A percentile compares a stretch with the other conserved stretches of the same genome.
Conservation (phyloP, 192 early-diverging fungal genomes). For the Entomortierella parvispora region DNA sequence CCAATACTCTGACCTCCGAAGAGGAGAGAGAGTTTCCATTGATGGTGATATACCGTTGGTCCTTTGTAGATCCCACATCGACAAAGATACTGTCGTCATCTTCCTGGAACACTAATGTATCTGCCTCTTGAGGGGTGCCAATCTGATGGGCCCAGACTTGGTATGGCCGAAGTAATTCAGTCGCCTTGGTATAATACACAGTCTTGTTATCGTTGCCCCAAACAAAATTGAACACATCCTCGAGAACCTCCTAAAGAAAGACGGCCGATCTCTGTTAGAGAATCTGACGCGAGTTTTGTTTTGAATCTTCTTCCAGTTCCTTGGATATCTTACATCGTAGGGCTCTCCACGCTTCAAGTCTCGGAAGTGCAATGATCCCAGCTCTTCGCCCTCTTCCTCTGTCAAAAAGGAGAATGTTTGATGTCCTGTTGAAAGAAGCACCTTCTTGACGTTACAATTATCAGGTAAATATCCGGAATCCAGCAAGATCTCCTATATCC, state of each 20-base stretch:
- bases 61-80: slow-evolving; percentile 80
- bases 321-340: slow-evolving; percentile 61
- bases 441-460: slow-evolving; percentile 61
- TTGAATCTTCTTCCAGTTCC: no score
- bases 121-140: slow-evolving; percentile 57
- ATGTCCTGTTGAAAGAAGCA: slow-evolving; percentile 62
- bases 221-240: slow-evolving; percentile 75
- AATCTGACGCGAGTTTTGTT: neutral
- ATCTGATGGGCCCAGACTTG: slow-evolving; percentile 66
- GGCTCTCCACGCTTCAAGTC: slow-evolving; percentile 47
- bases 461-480: slow-evolving; percentile 59
- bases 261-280: no score
- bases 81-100: slow-evolving; percentile 73
- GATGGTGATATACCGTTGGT: slow-evolving; percentile 72
- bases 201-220: slow-evolving; percentile 67
- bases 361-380: slow-evolving; percentile 62
- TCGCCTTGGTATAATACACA: slow-evolving; percentile 76
- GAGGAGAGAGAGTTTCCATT: slow-evolving; percentile 78
- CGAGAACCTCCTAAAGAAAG: slow-evolving; percentile 49
- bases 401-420: slow-evolving; percentile 63
- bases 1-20: slow-evolving; percentile 71
- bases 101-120: slow-evolving; percentile 72
- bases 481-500: slow-evolving; percentile 59
- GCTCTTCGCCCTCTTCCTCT: slow-evolving; percentile 62
- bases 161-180: slow-evolving; percentile 74